Evolutionary conservation across 2,329 filamentous ascomycete species (phyloP).

Genomic region (Acephala macrosclerotiorum): DNA sequence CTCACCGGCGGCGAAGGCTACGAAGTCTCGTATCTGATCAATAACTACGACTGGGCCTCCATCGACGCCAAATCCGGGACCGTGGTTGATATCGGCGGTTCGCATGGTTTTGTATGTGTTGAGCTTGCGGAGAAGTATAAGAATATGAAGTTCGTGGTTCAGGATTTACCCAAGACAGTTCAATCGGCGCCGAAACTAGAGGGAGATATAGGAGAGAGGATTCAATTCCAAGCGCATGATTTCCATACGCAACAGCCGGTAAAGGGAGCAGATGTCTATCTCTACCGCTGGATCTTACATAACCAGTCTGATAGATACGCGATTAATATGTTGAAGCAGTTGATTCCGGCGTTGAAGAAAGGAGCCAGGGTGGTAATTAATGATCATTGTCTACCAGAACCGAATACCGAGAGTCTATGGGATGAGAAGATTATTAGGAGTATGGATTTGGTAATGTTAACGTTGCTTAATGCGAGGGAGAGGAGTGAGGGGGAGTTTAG

Average conservation of each 20-base stretch:
- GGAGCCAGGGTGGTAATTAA: slow-evolving; percentile 54
- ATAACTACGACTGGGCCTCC: slow-evolving; percentile 60
- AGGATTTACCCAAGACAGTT: slow-evolving; percentile 58
- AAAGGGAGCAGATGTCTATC: slow-evolving; percentile 62
- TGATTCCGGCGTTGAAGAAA: slow-evolving; percentile 62
- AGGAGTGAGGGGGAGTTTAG: slow-evolving; percentile 55
- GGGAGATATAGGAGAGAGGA: slow-evolving; percentile 47
- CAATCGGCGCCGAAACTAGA: slow-evolving; percentile 55
- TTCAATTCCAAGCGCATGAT: slow-evolving; percentile 56
- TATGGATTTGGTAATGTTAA: slow-evolving; percentile 62
- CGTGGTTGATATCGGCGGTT: slow-evolving; percentile 66
- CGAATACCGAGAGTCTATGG: slow-evolving; percentile 50
- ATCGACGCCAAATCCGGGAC: slow-evolving; percentile 54
- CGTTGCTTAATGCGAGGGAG: slow-evolving; percentile 59
- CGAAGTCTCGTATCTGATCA: slow-evolving; percentile 58
- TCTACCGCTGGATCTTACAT: slow-evolving; percentile 67
- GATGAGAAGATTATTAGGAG: slow-evolving; percentile 55
- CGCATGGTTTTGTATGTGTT: slow-evolving; percentile 63
- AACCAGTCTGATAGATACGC: slow-evolving; percentile 65
- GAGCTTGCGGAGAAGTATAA: slow-evolving; percentile 59
- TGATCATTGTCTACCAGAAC: slow-evolving; percentile 53
- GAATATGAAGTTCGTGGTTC: slow-evolving; percentile 61
- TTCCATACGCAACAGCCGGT: slow-evolving; percentile 65
- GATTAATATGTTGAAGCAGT: slow-evolving; percentile 54
- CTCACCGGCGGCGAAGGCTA: slow-evolving; percentile 64